Percentiles rank a stretch among this genome's conserved stretches.
Evolutionary conservation across 805 yeast species (phyloP).

Genomic region (Candida dajiaensis): DNA sequence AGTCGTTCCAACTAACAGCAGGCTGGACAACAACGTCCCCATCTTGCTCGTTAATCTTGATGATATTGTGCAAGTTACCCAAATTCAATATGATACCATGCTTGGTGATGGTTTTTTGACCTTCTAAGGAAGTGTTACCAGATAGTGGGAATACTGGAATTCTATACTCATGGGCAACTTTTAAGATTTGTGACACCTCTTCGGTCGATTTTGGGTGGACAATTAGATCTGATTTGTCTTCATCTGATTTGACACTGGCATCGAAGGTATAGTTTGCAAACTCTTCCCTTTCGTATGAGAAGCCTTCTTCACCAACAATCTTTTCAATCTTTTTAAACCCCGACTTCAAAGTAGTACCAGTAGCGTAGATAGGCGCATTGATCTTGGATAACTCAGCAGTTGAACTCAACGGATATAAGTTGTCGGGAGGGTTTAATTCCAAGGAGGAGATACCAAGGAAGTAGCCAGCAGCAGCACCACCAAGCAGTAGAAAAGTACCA

Average conservation of each 20-base stretch:
- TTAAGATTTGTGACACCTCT: slow-evolving; percentile 58
- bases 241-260: slow-evolving; percentile 17
- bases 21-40: slow-evolving; percentile 74
- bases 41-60: slow-evolving; percentile 55
- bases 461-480: slow-evolving; percentile 11
- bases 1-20: slow-evolving; percentile 72
- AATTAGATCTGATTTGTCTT: slow-evolving; percentile 44
- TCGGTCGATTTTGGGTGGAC: slow-evolving; percentile 60
- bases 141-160: slow-evolving; percentile 71
- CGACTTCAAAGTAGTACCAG: slow-evolving; percentile 6
- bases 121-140: slow-evolving; percentile 77
- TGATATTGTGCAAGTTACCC: slow-evolving; percentile 49
- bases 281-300: slow-evolving; percentile 9
- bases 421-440: slow-evolving; percentile 3
- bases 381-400: background rate
- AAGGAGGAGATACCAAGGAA: background rate
- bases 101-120: slow-evolving; percentile 71
- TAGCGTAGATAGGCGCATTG: slow-evolving; percentile 7
- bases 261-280: slow-evolving; percentile 8
- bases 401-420: slow-evolving; percentile 4
- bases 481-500: slow-evolving; percentile 1
- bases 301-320: slow-evolving; percentile 5
- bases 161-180: slow-evolving; percentile 49
- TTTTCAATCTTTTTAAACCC: slow-evolving; percentile 10
- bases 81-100: slow-evolving; percentile 62